These are phyloP conservation scores for Mycena belliarum DNA, from an alignment of 768 basidiomycete species.

Conservation along the genomic window DNA sequence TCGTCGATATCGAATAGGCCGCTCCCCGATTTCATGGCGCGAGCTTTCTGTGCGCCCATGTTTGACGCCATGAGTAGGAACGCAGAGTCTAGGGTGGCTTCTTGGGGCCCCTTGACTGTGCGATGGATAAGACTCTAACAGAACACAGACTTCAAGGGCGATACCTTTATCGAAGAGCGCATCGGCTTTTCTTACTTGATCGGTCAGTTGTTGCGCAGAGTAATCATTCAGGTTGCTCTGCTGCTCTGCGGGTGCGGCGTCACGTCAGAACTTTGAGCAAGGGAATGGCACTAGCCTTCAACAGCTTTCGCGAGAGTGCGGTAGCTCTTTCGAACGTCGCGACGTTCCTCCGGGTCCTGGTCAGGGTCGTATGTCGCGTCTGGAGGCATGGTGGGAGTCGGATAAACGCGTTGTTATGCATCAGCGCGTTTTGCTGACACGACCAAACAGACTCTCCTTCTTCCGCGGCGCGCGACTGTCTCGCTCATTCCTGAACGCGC, in stretches of 20 bases:
- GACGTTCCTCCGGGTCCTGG: conserved; percentile 80
- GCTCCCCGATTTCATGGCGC: conserved; percentile 83
- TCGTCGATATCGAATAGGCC: conserved; percentile 93
- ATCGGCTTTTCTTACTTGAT: conserved; percentile 60
- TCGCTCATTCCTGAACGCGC: conserved; percentile 5
- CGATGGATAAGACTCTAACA: neutral
- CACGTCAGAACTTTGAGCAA: neutral
- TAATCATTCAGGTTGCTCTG: conserved; percentile 57
- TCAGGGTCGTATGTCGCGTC: conserved; percentile 75
- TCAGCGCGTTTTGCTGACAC: conserved; percentile 3
- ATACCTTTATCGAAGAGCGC: conserved; percentile 64
- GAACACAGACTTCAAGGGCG: neutral
- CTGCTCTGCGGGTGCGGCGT: conserved; percentile 33
- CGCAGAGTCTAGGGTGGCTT: conserved; percentile 88
- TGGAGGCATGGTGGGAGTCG: conserved; percentile 13
- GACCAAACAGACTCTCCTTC: neutral
- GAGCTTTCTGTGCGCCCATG: conserved; percentile 84
- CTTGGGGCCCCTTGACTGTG: conserved; percentile 76
- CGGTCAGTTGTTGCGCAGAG: conserved; percentile 54
- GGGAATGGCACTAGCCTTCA: conserved; percentile 50
- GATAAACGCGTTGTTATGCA: neutral
- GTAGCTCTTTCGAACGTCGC: conserved; percentile 72
- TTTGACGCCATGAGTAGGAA: conserved; percentile 77
- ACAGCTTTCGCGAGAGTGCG: conserved; percentile 63
- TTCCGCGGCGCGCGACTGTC: no score